Conservation (phyloP, 2,329 filamentous ascomycete species). For the Chrysosporium keratinophilum region DNA sequence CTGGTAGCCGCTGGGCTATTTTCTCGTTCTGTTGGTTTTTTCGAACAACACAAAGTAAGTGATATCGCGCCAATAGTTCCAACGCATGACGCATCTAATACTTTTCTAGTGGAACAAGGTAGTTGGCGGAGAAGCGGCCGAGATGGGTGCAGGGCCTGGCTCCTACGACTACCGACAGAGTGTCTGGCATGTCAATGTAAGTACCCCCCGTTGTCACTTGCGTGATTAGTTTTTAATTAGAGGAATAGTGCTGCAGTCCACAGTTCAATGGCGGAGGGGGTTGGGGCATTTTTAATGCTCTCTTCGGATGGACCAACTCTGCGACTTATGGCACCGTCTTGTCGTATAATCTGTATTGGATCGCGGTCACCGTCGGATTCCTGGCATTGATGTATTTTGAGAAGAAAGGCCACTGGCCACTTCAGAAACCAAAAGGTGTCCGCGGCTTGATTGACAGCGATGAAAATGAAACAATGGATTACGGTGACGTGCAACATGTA, state of each 20-base stretch:
- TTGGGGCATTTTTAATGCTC: constrained; percentile 79
- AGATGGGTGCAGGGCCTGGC: constrained; percentile 7
- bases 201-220: not conserved
- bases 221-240: not conserved
- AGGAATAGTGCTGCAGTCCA: constrained; percentile 61
- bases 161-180: constrained; percentile 12
- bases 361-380: constrained; percentile 58
- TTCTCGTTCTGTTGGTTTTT: constrained; percentile 9
- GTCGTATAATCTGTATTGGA: constrained; percentile 81
- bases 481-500: not conserved
- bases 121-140: constrained; percentile 11
- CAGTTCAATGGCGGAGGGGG: constrained; percentile 61
- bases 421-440: constrained; percentile 5
- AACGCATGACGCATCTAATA: not conserved
- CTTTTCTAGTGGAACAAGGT: constrained; percentile 10
- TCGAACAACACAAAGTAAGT: constrained; percentile 11
- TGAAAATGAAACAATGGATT: not conserved
- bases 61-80: not conserved
- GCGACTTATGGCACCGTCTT: constrained; percentile 81
- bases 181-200: constrained; percentile 14
- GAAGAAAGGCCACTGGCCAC: constrained; percentile 17
- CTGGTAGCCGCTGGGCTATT: constrained; percentile 10
- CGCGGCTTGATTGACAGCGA: not conserved
- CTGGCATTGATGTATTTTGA: constrained; percentile 37
- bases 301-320: constrained; percentile 80